These are phyloP conservation scores for Phaeophleospora eucalypticola DNA, from an alignment of 2,329 filamentous ascomycete genomes.

Conservation along the genomic window DNA sequence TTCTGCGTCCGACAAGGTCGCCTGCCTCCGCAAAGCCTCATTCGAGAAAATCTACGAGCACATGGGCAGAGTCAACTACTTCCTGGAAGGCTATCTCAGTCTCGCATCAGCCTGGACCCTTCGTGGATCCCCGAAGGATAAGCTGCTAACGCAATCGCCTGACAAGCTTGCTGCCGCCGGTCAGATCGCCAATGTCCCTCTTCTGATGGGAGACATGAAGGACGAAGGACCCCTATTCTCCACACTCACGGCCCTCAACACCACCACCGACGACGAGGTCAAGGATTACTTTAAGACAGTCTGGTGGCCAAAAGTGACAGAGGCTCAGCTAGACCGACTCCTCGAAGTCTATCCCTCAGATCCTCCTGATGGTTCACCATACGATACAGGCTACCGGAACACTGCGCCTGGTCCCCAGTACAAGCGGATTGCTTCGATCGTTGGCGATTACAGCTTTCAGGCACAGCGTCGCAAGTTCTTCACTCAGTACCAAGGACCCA, in stretches of 20 bases:
- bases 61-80: slow-evolving; percentile 12
- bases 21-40: slow-evolving; percentile 55
- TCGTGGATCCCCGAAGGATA: slow-evolving; percentile 15
- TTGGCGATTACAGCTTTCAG: slow-evolving; percentile 18
- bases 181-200: slow-evolving; percentile 11
- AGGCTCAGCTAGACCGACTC: slow-evolving; percentile 12
- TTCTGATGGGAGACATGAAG: slow-evolving; percentile 14
- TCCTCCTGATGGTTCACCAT: slow-evolving; percentile 10
- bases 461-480: slow-evolving; percentile 12
- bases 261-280: slow-evolving; percentile 14
- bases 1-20: slow-evolving; percentile 51
- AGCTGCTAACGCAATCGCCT: slow-evolving; percentile 12
- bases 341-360: slow-evolving; percentile 14
- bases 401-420: slow-evolving; percentile 11
- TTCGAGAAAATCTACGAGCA: slow-evolving; percentile 12
- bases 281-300: slow-evolving; percentile 18
- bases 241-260: slow-evolving; percentile 11
- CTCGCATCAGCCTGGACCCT: slow-evolving; percentile 14
- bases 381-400: slow-evolving; percentile 9
- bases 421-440: slow-evolving; percentile 13
- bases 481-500: slow-evolving; percentile 4
- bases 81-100: slow-evolving; percentile 13
- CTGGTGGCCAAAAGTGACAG: slow-evolving; percentile 16
- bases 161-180: slow-evolving; percentile 13
- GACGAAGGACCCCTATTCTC: slow-evolving; percentile 18